Percentiles rank a stretch among this genome's conserved stretches.
These are phyloP conservation scores for Bruguiera parviflora DNA, from an alignment of 345 rosid genomes.

Conservation along the genomic window DNA sequence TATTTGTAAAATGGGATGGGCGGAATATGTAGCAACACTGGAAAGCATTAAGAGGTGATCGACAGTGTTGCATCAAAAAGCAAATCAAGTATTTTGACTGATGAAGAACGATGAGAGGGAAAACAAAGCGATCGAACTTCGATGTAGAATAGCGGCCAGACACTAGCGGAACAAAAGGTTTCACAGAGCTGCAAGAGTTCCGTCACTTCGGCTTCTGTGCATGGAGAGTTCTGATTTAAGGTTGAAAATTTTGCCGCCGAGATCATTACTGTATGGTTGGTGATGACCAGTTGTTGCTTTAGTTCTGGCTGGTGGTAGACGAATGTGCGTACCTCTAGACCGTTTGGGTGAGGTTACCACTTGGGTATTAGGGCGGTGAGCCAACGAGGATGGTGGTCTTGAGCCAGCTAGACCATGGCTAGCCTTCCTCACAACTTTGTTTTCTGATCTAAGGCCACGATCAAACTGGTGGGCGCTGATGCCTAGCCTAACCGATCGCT, in stretches of 20 bases:
- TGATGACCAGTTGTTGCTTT: constrained; percentile 36
- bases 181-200: constrained; percentile 23
- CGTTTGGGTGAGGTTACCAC: constrained; percentile 38
- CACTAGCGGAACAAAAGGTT: neutral
- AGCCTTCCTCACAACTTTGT: constrained; percentile 57
- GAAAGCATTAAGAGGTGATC: no score
- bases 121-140: neutral
- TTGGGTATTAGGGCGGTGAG: constrained; percentile 40
- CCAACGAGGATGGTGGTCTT: constrained; percentile 45
- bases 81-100: no score
- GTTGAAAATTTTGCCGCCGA: constrained; percentile 42
- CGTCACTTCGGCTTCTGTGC: constrained; percentile 75
- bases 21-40: no score
- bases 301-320: constrained; percentile 52
- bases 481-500: constrained; percentile 60
- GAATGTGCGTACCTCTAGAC: constrained; percentile 52
- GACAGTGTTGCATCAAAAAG: no score
- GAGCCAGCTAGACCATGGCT: constrained; percentile 41
- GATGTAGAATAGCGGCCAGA: neutral
- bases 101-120: no score
- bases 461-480: constrained; percentile 57
- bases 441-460: constrained; percentile 56
- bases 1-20: no score
- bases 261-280: constrained; percentile 39
- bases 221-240: constrained; percentile 52